Base-by-base conservation (phyloP, 164 flowering plant genomes). In the Liriodendron chinense region DNA sequence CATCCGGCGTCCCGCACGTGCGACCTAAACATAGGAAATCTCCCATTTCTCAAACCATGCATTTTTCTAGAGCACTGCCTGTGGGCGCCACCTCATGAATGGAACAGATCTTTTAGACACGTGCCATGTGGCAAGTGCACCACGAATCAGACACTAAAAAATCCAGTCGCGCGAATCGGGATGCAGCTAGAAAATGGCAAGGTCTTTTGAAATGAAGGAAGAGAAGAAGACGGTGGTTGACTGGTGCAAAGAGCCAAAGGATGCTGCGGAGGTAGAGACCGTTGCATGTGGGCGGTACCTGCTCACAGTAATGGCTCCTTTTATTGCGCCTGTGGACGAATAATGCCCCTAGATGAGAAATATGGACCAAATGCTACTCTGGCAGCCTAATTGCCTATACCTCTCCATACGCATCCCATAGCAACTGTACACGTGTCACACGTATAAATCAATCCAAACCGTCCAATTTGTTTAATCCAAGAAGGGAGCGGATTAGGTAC, bases 271-370 rank as follows among this genome's bases (percentile, higher is more conserved):
- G 68, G 68, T 23, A 9, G 68, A 65, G 28, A 25, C 68, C 68
- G 68, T 65, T 65, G 68, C 68, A 65, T 65, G 68, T 65, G 68
- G 68, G 26, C 68, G n/a, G 68, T 65, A 65, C 68, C 68, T 65
- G 68, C 68, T 24, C 24, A 23, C 68, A 65, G 68, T 65, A 65
- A 65, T 65, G 68, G 26, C 68, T 12, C 28, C 16, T 53, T 53
- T 53, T 53, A 53, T 53, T 53, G 59, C 59, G 18, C 59, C 59
- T 53, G 13, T 53, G 43, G 43, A 34, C 43, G 43, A 34, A 34
- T n/a, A n/a, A n/a, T n/a, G n/a, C n/a, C n/a, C n/a, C n/a, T n/a
- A n/a, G n/a, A n/a, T n/a, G n/a, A n/a, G n/a, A n/a, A n/a, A n/a
- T 53, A 53, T 2, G 59, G 3, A 53, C 20, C 43, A 34, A 4